phyloP scores from a whole-genome alignment of 106 monocot species.

The Acorus calamus region DNA sequence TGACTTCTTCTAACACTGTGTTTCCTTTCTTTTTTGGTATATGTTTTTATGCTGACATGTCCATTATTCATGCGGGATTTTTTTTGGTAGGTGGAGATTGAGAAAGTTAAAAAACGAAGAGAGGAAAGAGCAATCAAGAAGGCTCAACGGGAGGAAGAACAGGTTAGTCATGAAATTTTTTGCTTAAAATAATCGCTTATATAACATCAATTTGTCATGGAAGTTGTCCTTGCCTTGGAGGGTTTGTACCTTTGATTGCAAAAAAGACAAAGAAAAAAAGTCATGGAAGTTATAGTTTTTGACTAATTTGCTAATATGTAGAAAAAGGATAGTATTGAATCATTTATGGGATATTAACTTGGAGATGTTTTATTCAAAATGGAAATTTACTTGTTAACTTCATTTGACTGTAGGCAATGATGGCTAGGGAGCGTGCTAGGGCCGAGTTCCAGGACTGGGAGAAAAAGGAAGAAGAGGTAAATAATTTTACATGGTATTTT shows the following conservation, averaged over 20 bases:
- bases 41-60: neutral
- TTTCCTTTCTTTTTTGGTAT: neutral
- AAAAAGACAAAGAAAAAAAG: too few relatives aligned
- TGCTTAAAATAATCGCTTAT: too few relatives aligned
- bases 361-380: too few relatives aligned
- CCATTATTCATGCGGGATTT: neutral
- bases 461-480: constrained; percentile 95
- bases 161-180: constrained; percentile 44
- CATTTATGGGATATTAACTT: too few relatives aligned
- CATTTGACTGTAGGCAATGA: constrained; percentile 46
- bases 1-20: too few relatives aligned
- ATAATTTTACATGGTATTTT: neutral
- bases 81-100: constrained; percentile 67
- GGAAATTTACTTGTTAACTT: neutral
- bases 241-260: too few relatives aligned
- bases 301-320: too few relatives aligned
- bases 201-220: too few relatives aligned
- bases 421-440: constrained; percentile 81
- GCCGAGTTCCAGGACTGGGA: constrained; percentile 99
- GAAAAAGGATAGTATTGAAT: too few relatives aligned
- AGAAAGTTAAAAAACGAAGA: constrained; percentile 98
- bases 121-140: constrained; percentile 96
- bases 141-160: constrained; percentile 93
- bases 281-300: too few relatives aligned
- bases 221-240: too few relatives aligned